Evolutionary conservation across 1,139 yeast species (phyloP).

Genomic region (Debaryomyces psychrophilus): DNA sequence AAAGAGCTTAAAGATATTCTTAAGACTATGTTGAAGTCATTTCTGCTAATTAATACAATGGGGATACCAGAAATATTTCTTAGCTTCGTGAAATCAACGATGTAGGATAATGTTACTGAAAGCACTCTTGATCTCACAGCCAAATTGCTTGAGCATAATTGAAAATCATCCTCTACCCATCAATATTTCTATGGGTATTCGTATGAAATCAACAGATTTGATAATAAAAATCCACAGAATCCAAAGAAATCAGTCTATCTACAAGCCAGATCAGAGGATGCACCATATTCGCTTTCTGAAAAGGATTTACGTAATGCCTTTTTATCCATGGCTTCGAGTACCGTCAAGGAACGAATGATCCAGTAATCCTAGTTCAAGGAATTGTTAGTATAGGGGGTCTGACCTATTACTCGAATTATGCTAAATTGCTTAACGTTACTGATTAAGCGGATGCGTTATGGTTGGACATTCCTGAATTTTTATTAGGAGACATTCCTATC

Average conservation of each 20-base stretch:
- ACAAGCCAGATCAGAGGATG: conserved; percentile 4
- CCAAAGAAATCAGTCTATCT: conserved; percentile 5
- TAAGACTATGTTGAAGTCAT: no score
- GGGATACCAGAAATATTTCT: no score
- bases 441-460: conserved; percentile 4
- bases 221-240: conserved; percentile 1
- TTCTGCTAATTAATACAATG: no score
- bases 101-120: no score
- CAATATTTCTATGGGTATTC: neutral
- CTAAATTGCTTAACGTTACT: conserved; percentile 1
- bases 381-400: conserved; percentile 7
- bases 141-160: no score
- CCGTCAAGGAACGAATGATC: neutral
- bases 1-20: no score
- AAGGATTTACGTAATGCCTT: conserved; percentile 3
- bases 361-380: conserved; percentile 8
- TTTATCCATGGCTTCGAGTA: conserved; percentile 4
- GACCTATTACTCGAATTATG: conserved; percentile 5
- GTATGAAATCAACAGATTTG: neutral
- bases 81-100: no score
- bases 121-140: no score
- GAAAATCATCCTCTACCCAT: no score
- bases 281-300: conserved; percentile 4
- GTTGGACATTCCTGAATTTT: conserved; percentile 3
- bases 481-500: conserved; percentile 5